Percentiles rank a stretch among this genome's conserved stretches.
phyloP scores from a whole-genome alignment of 2,329 filamentous ascomycete species.

The Aspergillus aculeatinus region DNA sequence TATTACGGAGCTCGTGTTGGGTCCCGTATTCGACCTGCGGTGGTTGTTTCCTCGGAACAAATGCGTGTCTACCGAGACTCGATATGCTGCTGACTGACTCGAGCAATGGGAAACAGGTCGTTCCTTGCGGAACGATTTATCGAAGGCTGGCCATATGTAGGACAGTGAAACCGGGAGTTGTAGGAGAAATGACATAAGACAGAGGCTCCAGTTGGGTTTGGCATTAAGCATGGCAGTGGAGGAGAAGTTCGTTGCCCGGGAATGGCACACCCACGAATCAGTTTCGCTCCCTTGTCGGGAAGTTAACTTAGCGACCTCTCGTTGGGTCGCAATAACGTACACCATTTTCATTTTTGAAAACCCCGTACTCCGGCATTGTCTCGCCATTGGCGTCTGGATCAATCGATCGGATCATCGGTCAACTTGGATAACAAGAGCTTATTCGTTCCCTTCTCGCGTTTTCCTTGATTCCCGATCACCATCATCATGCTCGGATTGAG shows the following conservation, averaged over 20 bases:
- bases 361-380: conserved; percentile 5
- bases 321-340: conserved; percentile 10
- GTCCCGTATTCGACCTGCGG: not conserved
- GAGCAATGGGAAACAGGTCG: not conserved
- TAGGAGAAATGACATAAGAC: not conserved
- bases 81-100: not conserved
- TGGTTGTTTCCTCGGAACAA: not conserved
- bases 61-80: not conserved
- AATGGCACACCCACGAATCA: conserved; percentile 6
- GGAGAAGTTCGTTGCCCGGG: not conserved
- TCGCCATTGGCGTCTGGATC: conserved; percentile 3
- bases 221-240: not conserved
- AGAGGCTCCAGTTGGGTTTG: not conserved
- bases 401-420: conserved; percentile 4
- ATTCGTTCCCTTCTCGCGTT: not conserved
- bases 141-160: not conserved
- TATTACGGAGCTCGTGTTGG: not conserved
- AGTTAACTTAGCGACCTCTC: conserved; percentile 5
- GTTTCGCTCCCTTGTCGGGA: not conserved
- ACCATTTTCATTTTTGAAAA: not conserved
- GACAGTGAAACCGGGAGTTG: not conserved
- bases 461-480: not conserved
- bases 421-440: not conserved
- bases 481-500: not conserved
- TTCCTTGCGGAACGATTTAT: not conserved